Evolutionary conservation across 305 asterid species (phyloP).

Genomic region (Fraxinus albicans): DNA sequence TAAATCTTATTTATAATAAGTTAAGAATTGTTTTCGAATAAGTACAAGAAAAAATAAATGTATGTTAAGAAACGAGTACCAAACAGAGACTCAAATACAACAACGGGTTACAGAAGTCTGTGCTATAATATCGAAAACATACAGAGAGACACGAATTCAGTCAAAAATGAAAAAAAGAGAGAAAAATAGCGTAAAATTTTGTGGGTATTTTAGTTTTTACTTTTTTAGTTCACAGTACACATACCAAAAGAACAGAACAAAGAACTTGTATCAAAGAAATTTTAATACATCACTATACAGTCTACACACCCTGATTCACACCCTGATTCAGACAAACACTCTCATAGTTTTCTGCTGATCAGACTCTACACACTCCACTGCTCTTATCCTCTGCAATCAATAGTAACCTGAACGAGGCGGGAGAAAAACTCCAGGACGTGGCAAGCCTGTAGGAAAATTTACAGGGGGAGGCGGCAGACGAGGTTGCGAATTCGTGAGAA

Average conservation of each 20-base stretch:
- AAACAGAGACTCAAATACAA: too few relatives aligned
- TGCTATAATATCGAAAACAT: background rate
- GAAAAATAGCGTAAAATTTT: too few relatives aligned
- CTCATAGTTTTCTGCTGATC: background rate
- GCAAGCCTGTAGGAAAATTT: constrained; percentile 12
- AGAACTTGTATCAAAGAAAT: background rate
- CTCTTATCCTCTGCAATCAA: background rate
- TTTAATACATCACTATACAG: background rate
- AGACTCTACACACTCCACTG: background rate
- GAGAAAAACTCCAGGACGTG: constrained; percentile 13
- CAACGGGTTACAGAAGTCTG: too few relatives aligned
- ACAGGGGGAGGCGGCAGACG: constrained; percentile 10
- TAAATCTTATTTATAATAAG: too few relatives aligned
- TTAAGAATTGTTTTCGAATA: background rate
- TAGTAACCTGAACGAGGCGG: constrained; percentile 21
- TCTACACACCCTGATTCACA: background rate
- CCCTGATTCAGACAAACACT: background rate
- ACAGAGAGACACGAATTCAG: background rate
- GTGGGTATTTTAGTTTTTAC: background rate
- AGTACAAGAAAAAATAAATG: background rate
- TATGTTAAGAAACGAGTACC: too few relatives aligned
- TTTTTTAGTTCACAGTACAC: background rate
- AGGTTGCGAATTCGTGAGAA: constrained; percentile 5
- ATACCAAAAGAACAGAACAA: background rate
- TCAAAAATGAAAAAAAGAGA: too few relatives aligned